Base-by-base conservation (phyloP, 805 yeast genomes). In the Lachancea quebecensis region DNA sequence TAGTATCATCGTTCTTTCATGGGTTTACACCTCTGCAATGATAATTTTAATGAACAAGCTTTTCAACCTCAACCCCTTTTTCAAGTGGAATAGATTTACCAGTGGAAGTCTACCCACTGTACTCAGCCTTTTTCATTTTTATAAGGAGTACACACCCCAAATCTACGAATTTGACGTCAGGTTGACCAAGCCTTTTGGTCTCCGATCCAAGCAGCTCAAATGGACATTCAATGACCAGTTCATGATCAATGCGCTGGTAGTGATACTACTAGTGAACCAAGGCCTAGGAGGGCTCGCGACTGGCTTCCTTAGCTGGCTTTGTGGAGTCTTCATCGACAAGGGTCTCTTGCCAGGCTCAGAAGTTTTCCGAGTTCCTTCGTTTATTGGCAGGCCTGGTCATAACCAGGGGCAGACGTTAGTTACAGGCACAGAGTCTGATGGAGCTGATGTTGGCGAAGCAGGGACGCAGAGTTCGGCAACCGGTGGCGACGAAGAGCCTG, bases 231-330 rank as follows among this genome's bases (percentile, higher is more conserved):
- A 65, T 27, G 68, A 68, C 32, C 70, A 67, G 21, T 59, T 66
- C 34, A 52, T 61, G 4, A 48, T 67, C 4, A 57, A 62, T 28
- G 56, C 63, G 1, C 51, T 62, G 4, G 55, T 61, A 8, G 50
- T 68, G 1, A 60, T 68, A 37, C 63, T 76, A 42, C 47, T 70
- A 38, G 41, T 77, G n/a, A 77, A 72, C 50, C 81, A 74, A 50
- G 67, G 66, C 0, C 27, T 62, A 7, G 55, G 57, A 39, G 72
- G 77, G 9, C 41, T 69, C 1, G 42, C 66, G 1, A 68, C 71
- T 17, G 66, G 73, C 17, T 46, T 69, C 8, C 48, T 69, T 10
- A 75, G 79, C 10, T 67, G 74, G 58, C 33, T 71, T 10, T 60
- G 71, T 28, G 79, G 79, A 6, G 58, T 64, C n/a, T 60, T 74